Percentiles rank a stretch among this genome's conserved stretches.
Evolutionary conservation across 2,329 filamentous ascomycete genomes (phyloP).

Genomic region (Westerdykella sp.): DNA sequence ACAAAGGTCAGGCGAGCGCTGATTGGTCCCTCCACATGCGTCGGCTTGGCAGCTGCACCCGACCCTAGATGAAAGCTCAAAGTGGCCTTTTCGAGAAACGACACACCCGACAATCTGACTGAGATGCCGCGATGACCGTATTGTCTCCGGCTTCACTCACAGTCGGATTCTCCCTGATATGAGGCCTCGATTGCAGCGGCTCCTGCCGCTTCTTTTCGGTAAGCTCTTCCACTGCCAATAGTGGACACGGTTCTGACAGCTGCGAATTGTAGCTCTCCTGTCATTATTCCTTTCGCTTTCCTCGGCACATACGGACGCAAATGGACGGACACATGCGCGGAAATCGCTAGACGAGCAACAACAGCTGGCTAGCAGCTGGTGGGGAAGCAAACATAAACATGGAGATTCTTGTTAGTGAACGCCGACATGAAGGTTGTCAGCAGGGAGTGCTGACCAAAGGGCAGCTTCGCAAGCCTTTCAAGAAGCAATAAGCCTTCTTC

Average conservation of each 20-base stretch:
- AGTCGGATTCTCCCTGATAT: constrained; percentile 18
- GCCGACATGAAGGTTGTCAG: constrained; percentile 1
- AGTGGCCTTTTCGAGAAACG: constrained; percentile 27
- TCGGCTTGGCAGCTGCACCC: constrained; percentile 11
- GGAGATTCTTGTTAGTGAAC: constrained; percentile 13
- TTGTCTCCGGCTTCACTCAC: constrained; percentile 9
- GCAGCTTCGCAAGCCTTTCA: constrained; percentile 25
- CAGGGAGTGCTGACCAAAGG: constrained; percentile 7
- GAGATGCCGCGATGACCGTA: constrained; percentile 30
- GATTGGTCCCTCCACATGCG: constrained; percentile 24
- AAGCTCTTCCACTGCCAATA: constrained; percentile 8
- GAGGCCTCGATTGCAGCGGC: constrained; percentile 33
- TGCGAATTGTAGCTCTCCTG: constrained; percentile 23
- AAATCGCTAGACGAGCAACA: constrained; percentile 14
- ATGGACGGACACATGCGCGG: constrained; percentile 16
- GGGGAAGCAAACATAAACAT: constrained; percentile 6
- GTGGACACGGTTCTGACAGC: constrained; percentile 14
- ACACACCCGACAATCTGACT: constrained; percentile 13
- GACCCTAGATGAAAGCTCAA: constrained; percentile 21
- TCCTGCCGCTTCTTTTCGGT: constrained; percentile 33
- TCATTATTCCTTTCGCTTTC: constrained; percentile 23
- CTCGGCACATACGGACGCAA: constrained; percentile 20
- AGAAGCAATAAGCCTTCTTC: constrained; percentile 39
- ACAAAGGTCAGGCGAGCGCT: constrained; percentile 6
- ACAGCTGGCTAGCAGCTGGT: constrained; percentile 12